These are phyloP conservation scores for Coemansia biformis DNA, from an alignment of 192 early-diverging fungal species.

Conservation along the genomic window DNA sequence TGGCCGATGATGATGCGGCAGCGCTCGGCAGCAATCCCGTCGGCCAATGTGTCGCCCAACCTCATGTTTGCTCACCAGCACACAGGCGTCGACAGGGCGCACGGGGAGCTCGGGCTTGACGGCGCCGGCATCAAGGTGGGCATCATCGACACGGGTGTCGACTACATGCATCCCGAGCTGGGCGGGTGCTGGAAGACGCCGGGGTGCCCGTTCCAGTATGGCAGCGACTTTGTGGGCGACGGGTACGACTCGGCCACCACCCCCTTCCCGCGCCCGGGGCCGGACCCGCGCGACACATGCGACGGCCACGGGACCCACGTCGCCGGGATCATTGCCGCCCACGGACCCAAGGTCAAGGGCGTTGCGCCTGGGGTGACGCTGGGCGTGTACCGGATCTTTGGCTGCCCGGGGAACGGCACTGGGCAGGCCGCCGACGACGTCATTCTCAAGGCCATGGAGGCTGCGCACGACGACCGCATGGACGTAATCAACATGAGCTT, in stretches of 20 bases:
- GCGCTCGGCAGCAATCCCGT: conserved; percentile 34
- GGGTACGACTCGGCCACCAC: conserved; percentile 38
- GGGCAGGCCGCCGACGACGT: conserved; percentile 61
- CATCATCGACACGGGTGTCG: conserved; percentile 49
- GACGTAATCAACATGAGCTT: conserved; percentile 84
- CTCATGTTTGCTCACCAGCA: conserved; percentile 52
- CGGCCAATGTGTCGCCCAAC: conserved; percentile 36
- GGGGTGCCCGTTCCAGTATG: conserved; percentile 58
- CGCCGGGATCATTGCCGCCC: conserved; percentile 68
- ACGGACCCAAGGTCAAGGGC: conserved; percentile 62
- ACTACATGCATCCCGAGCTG: conserved; percentile 49
- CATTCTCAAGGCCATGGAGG: conserved; percentile 70
- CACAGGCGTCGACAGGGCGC: conserved; percentile 55
- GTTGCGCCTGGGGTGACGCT: conserved; percentile 78
- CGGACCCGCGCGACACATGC: conserved; percentile 57
- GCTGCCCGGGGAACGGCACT: conserved; percentile 62
- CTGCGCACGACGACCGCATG: conserved; percentile 63
- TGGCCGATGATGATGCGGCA: conserved; percentile 49
- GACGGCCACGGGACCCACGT: conserved; percentile 64
- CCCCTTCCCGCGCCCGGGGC: conserved; percentile 42
- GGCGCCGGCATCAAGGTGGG: conserved; percentile 57
- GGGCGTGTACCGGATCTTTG: conserved; percentile 77
- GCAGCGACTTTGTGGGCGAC: conserved; percentile 60
- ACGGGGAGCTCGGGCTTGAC: conserved; percentile 51
- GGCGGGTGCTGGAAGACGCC: conserved; percentile 53